phyloP scores from a whole-genome alignment of 2,329 filamentous ascomycete species.

The Waltergamsia citrina region DNA sequence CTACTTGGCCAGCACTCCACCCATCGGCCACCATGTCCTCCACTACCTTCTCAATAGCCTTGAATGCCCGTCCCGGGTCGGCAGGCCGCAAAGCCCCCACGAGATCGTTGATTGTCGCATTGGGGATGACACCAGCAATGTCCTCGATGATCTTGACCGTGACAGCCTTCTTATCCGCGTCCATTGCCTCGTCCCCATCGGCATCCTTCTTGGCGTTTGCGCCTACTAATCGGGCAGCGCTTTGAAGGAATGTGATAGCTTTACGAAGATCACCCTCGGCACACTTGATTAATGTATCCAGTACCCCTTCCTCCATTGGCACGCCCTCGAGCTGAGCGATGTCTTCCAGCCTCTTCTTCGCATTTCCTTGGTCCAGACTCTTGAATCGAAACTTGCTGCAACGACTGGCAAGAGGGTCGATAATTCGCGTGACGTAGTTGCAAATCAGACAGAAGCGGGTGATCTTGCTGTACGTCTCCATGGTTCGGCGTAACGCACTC shows the following conservation, averaged over 20 bases:
- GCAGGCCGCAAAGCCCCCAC: constrained; percentile 68
- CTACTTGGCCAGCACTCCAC: constrained; percentile 87
- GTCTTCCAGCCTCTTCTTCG: constrained; percentile 65
- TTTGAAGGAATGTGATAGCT: constrained; percentile 93
- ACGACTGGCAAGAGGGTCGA: constrained; percentile 85
- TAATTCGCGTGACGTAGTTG: constrained; percentile 97
- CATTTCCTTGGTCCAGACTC: constrained; percentile 79
- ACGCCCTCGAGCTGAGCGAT: constrained; percentile 79
- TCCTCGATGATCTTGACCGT: constrained; percentile 80
- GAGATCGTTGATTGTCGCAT: constrained; percentile 59
- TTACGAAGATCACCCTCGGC: constrained; percentile 93
- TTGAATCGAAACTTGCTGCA: constrained; percentile 99
- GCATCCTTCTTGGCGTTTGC: constrained; percentile 42
- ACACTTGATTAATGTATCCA: constrained; percentile 76
- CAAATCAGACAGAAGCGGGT: constrained; percentile 96
- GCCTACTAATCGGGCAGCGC: constrained; percentile 80
- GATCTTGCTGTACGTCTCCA: constrained; percentile 97
- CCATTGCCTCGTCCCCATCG: constrained; percentile 52
- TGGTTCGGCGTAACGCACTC: constrained; percentile 82
- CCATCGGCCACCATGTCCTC: constrained; percentile 92
- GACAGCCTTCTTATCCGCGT: constrained; percentile 50
- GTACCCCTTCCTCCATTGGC: constrained; percentile 63
- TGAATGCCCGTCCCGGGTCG: constrained; percentile 56
- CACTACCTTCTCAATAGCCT: constrained; percentile 66
- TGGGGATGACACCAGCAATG: constrained; percentile 90